Conservation (phyloP, 169 alveolate genomes). For the Perkinsus olseni region DNA sequence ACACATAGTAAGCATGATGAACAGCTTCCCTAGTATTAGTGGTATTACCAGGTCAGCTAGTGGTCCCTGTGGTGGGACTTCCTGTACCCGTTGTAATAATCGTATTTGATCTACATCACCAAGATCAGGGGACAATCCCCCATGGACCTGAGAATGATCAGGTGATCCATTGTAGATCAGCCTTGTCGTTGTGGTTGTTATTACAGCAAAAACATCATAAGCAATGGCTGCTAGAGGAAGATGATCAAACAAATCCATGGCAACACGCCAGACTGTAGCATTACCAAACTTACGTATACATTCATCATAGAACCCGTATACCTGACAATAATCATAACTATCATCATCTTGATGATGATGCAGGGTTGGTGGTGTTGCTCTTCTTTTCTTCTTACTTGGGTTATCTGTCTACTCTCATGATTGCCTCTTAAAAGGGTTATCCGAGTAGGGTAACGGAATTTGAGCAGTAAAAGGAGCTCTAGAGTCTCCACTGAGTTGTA, state of each 20-base stretch:
- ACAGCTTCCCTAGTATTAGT: not conserved
- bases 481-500: conserved; percentile 87
- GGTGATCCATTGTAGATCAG: not conserved
- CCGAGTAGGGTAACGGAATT: conserved; percentile 76
- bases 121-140: conserved; percentile 92
- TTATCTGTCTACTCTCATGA: conserved; percentile 91
- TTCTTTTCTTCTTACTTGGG: conserved; percentile 54
- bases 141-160: conserved; percentile 79
- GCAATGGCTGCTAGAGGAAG: conserved; percentile 92
- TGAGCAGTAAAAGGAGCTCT: conserved; percentile 76
- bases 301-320: conserved; percentile 95
- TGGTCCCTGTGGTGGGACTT: conserved; percentile 96
- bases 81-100: conserved; percentile 47
- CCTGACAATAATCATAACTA: conserved; percentile 55
- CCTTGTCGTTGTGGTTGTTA: conserved; percentile 36
- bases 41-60: conserved; percentile 87
- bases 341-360: conserved; percentile 26
- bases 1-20: not conserved
- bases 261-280: conserved; percentile 85
- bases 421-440: conserved; percentile 89
- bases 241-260: conserved; percentile 93
- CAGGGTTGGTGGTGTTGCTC: too few relatives aligned
- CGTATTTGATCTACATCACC: conserved; percentile 81
- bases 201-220: conserved; percentile 80
- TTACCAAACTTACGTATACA: conserved; percentile 92